Conservation (phyloP, 202 grass and related monocot species). For the Dendrocalamus latiflorus region DNA sequence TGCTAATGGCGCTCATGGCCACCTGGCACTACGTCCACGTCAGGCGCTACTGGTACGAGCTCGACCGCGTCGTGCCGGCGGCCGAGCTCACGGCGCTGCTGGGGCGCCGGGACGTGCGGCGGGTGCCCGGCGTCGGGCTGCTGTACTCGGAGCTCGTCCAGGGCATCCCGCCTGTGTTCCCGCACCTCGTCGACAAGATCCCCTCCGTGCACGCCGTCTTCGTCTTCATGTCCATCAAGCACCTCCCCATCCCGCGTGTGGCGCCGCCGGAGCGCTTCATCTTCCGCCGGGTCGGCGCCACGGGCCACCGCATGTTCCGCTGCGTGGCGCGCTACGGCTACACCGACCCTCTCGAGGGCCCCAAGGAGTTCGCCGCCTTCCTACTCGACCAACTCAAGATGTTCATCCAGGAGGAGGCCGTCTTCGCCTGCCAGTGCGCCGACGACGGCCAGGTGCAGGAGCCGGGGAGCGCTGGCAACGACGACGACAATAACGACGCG, state of each 20-base stretch:
- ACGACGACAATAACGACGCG: neutral
- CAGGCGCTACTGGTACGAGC: conserved; percentile 44
- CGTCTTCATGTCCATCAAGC: conserved; percentile 54
- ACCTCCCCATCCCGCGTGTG: conserved; percentile 48
- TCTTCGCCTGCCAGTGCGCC: neutral
- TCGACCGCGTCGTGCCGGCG: conserved; percentile 20
- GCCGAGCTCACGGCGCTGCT: conserved; percentile 21
- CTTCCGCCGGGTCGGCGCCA: conserved; percentile 39
- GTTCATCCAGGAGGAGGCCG: conserved; percentile 41
- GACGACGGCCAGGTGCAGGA: neutral
- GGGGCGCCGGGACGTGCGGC: neutral
- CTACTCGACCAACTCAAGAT: conserved; percentile 48
- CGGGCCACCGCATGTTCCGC: conserved; percentile 34
- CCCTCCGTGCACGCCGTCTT: conserved; percentile 57
- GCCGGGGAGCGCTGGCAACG: neutral
- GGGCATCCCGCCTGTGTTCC: conserved; percentile 63
- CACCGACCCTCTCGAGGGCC: conserved; percentile 44
- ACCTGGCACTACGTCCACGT: conserved; percentile 63
- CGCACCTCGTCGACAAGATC: conserved; percentile 51
- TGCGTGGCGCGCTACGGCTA: conserved; percentile 67
- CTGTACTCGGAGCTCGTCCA: conserved; percentile 72
- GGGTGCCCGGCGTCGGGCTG: conserved; percentile 44
- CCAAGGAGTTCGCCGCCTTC: conserved; percentile 34
- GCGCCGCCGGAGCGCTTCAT: conserved; percentile 50
- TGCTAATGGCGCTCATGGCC: conserved; percentile 61